A percentile compares a stretch with the other conserved stretches of the same genome.
Evolutionary conservation across 345 rosid genomes (phyloP).

Genomic region (Gossypium thurberi): DNA sequence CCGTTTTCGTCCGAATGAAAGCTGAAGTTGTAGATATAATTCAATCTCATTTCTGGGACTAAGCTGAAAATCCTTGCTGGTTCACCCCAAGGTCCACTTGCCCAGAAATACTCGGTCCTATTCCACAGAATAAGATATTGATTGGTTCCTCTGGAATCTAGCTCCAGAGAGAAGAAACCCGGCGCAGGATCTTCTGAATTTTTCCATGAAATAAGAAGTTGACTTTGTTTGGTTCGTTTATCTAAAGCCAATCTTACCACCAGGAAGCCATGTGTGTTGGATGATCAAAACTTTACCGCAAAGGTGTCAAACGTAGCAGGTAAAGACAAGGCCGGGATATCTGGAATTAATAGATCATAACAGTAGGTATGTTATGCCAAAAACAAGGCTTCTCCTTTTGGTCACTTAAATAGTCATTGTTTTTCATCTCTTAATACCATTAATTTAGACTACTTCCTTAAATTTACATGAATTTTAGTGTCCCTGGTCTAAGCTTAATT

Average conservation of each 20-base stretch:
- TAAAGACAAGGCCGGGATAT: too few species aligned
- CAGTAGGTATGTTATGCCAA: too few species aligned
- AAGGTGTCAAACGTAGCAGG: not conserved
- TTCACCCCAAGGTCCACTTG: constrained; percentile 60
- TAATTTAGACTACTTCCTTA: too few species aligned
- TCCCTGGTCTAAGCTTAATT: too few species aligned
- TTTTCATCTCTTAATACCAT: too few species aligned
- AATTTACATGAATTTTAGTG: too few species aligned
- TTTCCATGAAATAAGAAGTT: constrained; percentile 54
- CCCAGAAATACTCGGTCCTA: constrained; percentile 37
- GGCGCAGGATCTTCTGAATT: constrained; percentile 52
- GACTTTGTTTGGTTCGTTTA: constrained; percentile 30
- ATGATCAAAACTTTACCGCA: constrained; percentile 77
- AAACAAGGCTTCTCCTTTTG: too few species aligned
- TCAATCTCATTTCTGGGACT: constrained; percentile 63
- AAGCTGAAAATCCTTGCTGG: constrained; percentile 26
- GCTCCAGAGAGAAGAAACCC: constrained; percentile 64
- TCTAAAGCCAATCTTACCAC: constrained; percentile 42
- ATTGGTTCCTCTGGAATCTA: constrained; percentile 36
- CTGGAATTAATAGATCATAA: too few species aligned
- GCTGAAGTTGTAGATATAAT: constrained; percentile 35
- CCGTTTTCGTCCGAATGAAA: constrained; percentile 33
- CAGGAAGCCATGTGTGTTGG: constrained; percentile 71
- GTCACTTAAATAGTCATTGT: too few species aligned
- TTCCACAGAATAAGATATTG: constrained; percentile 49